Conservation (phyloP, 164 flowering plant genomes). For the Stephania cephalantha region DNA sequence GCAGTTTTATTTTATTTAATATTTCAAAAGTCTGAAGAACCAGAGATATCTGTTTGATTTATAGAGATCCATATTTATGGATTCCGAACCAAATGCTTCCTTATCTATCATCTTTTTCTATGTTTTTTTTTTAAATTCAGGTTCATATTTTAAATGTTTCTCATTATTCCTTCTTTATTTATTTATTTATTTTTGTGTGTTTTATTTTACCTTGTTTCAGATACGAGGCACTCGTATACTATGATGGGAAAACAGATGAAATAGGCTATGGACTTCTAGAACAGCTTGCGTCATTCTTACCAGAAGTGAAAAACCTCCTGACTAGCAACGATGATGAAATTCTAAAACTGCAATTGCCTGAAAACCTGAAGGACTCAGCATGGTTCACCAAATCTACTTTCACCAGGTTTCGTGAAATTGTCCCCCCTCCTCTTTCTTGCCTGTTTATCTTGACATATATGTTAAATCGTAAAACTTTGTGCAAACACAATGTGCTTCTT, state of each 20-base stretch:
- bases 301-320: constrained; percentile 29
- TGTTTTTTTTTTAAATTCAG: background rate
- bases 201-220: constrained; percentile 23
- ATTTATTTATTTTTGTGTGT: background rate
- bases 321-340: constrained; percentile 32
- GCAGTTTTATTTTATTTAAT: too few relatives aligned
- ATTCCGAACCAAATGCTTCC: too few relatives aligned
- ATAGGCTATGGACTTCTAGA: constrained; percentile 52
- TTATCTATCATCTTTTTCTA: background rate
- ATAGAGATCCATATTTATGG: too few relatives aligned
- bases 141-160: background rate
- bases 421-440: background rate
- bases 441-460: background rate
- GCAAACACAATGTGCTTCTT: background rate
- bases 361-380: constrained; percentile 24
- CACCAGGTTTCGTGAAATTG: constrained; percentile 39
- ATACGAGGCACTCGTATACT: constrained; percentile 52
- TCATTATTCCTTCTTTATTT: background rate
- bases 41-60: too few relatives aligned
- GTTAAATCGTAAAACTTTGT: background rate
- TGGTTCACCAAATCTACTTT: constrained; percentile 82
- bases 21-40: too few relatives aligned
- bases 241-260: constrained; percentile 37
- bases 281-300: constrained; percentile 43
- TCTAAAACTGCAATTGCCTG: constrained; percentile 48